These are phyloP conservation scores for Cordyceps cateniannulata DNA, from an alignment of 2,329 filamentous ascomycete species.

Conservation along the genomic window DNA sequence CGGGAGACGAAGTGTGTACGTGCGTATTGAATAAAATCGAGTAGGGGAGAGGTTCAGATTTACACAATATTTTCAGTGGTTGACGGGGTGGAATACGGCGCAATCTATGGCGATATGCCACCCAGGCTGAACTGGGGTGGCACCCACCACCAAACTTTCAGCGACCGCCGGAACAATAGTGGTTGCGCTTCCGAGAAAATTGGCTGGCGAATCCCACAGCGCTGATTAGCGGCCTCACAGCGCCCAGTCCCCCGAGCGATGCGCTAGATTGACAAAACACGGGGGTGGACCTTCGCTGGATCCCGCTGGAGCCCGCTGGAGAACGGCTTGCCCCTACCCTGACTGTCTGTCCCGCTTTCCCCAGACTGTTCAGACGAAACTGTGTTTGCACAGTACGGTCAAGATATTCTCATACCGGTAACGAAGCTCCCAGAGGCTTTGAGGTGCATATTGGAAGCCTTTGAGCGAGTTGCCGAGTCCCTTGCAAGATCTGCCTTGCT, in stretches of 20 bases:
- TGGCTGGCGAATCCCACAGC: neutral
- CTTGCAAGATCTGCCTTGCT: neutral
- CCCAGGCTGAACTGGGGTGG: neutral
- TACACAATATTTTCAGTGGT: neutral
- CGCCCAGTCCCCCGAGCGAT: neutral
- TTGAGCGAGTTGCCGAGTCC: neutral
- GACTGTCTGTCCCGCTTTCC: slow-evolving; percentile 7
- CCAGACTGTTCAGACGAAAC: slow-evolving; percentile 11
- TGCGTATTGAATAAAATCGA: too few relatives aligned
- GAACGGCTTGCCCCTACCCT: neutral
- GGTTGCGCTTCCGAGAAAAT: slow-evolving; percentile 9
- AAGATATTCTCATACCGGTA: neutral
- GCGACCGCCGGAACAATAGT: slow-evolving; percentile 6
- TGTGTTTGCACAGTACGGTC: neutral
- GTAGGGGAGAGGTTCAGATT: neutral
- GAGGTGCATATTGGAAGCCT: neutral
- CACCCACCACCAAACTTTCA: slow-evolving; percentile 2
- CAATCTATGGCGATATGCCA: neutral
- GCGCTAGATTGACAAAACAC: slow-evolving; percentile 4
- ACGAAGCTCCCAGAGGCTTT: neutral
- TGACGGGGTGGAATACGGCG: neutral
- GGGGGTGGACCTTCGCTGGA: slow-evolving; percentile 8
- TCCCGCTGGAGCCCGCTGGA: slow-evolving; percentile 4
- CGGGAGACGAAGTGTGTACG: neutral
- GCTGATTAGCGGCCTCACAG: slow-evolving; percentile 1